Base-by-base conservation (phyloP, 805 yeast genomes). In the Hanseniaspora hatyaiensis region DNA sequence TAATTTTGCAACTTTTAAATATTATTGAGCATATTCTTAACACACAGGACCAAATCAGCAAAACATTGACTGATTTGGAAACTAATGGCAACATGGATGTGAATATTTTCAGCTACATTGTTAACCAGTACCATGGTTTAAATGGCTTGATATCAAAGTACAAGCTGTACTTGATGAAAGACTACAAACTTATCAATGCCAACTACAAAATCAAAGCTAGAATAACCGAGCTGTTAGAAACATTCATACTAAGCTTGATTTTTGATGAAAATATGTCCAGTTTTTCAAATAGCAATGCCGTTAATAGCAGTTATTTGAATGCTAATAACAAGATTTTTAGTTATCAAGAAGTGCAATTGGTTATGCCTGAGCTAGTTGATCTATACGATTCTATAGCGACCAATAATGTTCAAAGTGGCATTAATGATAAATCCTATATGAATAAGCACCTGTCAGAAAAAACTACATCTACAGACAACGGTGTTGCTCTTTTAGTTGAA, bases 151-250 rank as follows among this genome's bases (percentile, higher is more conserved):
- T 38, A 16, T 15, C 20, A 5, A 9, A n/a, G 2, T 34, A 45
- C 28, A 45, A 45, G 13, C 15, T 45, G 13, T 45, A 36, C 26
- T 37, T 45, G 8, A 31, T 37, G 6, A 28, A 45, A 16, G 42
- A 45, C 15, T 30, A 30, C 5, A 26, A 31, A 13, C 28, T 43
- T 16, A 5, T 43, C 6, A 28, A 19, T 6, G 29, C 8, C 3
- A 43, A 43, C 9, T 8, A 15, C 3, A 34, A 30, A 13, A 37
- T 36, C 23, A 45, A 45, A 16, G 32, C n/a, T 9, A 23, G 18
- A 16, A 26, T 43, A 11, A 43, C 22, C n/a, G 30, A 22, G 6
- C 19, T 20, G 16, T 29, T 43, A 11, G 39, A 34, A 13, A 18
- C 8, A 9, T 36, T 28, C 12, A 28, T 43, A 16, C 20, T 36